phyloP scores from a whole-genome alignment of 2,329 filamentous ascomycete genomes.

The Madurella mycetomatis region DNA sequence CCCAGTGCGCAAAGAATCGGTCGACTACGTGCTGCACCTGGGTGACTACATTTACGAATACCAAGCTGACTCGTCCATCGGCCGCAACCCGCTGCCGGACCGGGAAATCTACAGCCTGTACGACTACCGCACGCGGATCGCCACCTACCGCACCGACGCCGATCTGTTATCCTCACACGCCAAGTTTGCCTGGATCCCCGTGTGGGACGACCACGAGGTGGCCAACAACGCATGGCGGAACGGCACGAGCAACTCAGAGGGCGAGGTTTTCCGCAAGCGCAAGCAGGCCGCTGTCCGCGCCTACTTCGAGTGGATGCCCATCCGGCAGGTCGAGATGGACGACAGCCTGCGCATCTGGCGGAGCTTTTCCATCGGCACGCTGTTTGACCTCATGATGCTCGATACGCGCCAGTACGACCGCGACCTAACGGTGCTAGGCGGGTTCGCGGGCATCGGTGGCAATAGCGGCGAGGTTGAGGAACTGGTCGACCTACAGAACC shows the following conservation, averaged over 20 bases:
- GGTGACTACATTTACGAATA: constrained; percentile 65
- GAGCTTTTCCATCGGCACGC: constrained; percentile 59
- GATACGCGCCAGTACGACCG: constrained; percentile 67
- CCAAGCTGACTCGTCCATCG: constrained; percentile 43
- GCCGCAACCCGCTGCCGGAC: constrained; percentile 50
- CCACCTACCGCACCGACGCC: constrained; percentile 56
- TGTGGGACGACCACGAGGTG: constrained; percentile 58
- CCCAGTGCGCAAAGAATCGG: constrained; percentile 52
- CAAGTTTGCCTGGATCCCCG: constrained; percentile 57
- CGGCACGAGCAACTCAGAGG: constrained; percentile 63
- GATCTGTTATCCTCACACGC: constrained; percentile 55
- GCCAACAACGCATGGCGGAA: constrained; percentile 63
- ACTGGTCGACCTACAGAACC: constrained; percentile 46
- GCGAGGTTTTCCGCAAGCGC: constrained; percentile 63
- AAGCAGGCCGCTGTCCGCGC: constrained; percentile 70
- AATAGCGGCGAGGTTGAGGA: constrained; percentile 61
- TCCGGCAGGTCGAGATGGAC: constrained; percentile 56
- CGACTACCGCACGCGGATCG: constrained; percentile 56
- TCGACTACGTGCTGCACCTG: constrained; percentile 57
- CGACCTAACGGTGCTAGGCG: constrained; percentile 48
- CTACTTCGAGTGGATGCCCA: constrained; percentile 64
- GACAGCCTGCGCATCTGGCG: constrained; percentile 67
- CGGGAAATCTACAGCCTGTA: constrained; percentile 47
- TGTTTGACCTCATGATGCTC: constrained; percentile 64
- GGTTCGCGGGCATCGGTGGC: constrained; percentile 30